phyloP scores from a whole-genome alignment of 1,139 yeast genomes.

The Candida smagusa region DNA sequence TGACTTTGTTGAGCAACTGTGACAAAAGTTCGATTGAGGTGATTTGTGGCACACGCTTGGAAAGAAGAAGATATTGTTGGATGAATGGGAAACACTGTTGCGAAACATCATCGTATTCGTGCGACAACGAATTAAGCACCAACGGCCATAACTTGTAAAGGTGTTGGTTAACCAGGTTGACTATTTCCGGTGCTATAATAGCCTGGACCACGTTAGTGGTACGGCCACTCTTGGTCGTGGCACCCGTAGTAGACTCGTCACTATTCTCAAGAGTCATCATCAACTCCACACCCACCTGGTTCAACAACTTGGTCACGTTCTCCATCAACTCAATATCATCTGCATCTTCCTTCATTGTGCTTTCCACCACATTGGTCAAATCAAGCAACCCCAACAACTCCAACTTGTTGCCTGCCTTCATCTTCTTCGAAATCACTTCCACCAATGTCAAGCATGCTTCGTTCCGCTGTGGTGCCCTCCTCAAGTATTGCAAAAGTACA shows the following conservation, averaged over 20 bases:
- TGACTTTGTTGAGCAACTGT: conserved; percentile 63
- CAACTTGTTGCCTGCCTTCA: conserved; percentile 84
- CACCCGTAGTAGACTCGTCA: conserved; percentile 19
- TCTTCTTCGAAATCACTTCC: conserved; percentile 85
- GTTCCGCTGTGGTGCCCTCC: conserved; percentile 42
- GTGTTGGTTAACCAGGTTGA: conserved; percentile 36
- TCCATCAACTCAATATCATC: conserved; percentile 70
- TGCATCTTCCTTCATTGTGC: conserved; percentile 29
- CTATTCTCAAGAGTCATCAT: conserved; percentile 54
- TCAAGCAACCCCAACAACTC: conserved; percentile 70
- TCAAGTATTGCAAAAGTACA: conserved; percentile 61
- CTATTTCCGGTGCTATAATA: conserved; percentile 25
- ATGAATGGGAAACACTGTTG: conserved; percentile 79
- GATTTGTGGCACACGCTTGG: conserved; percentile 54
- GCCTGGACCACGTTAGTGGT: not conserved
- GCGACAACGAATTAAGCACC: conserved; percentile 64
- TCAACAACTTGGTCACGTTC: conserved; percentile 68
- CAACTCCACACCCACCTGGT: conserved; percentile 74
- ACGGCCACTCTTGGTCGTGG: conserved; percentile 8
- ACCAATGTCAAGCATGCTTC: conserved; percentile 70
- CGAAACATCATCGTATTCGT: conserved; percentile 87
- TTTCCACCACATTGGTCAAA: conserved; percentile 48
- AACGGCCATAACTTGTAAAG: conserved; percentile 61
- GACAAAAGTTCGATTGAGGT: conserved; percentile 50
- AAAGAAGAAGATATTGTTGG: conserved; percentile 64